Percentiles rank a stretch among this genome's conserved stretches.
Evolutionary conservation across 1,284 basidiomycete genomes (phyloP).

Genomic region (Ceratobasidium sp.): DNA sequence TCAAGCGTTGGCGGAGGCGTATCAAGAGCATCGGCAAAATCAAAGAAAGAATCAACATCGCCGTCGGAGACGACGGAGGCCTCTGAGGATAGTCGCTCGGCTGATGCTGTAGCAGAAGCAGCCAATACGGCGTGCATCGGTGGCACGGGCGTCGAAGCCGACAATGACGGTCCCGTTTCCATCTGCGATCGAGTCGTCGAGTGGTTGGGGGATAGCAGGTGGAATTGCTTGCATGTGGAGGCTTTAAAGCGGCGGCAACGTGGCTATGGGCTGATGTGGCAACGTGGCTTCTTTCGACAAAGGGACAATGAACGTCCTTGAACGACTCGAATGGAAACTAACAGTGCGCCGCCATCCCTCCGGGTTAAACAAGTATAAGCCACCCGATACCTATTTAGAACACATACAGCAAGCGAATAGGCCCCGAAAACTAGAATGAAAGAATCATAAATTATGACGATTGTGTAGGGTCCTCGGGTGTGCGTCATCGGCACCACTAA

Average conservation of each 20-base stretch:
- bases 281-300: neutral
- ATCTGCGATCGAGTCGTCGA: too few species aligned
- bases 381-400: neutral
- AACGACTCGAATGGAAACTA: neutral
- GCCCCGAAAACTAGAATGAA: neutral
- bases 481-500: neutral
- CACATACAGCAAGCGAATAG: neutral
- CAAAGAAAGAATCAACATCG: constrained; percentile 20
- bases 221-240: too few species aligned
- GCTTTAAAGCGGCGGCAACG: too few species aligned
- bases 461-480: neutral
- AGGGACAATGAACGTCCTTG: neutral
- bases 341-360: neutral
- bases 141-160: too few species aligned
- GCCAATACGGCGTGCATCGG: too few species aligned
- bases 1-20: neutral
- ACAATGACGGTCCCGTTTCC: too few species aligned
- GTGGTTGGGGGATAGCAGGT: too few species aligned
- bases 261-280: neutral
- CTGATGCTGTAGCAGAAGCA: too few species aligned
- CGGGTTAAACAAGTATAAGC: neutral
- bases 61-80: neutral
- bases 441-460: neutral
- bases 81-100: neutral
- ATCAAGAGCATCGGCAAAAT: constrained; percentile 18